phyloP scores from a whole-genome alignment of 1,284 basidiomycete genomes.

The Apiotrichum siamense region DNA sequence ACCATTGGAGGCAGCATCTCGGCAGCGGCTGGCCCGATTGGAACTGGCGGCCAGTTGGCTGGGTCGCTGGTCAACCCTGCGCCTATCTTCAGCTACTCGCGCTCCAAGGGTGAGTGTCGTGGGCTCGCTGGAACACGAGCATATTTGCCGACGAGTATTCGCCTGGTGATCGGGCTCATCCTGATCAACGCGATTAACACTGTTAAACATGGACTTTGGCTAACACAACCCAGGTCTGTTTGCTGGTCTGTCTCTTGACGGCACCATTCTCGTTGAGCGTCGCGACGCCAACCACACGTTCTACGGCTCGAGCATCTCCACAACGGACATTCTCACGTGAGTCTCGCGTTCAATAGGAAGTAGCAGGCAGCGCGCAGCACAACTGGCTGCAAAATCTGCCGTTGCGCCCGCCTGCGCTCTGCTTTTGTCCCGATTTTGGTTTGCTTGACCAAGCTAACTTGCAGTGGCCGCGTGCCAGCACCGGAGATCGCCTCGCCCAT shows the following conservation, averaged over 20 bases:
- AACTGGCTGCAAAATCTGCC: too few species aligned
- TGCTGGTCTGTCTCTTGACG: slow-evolving; percentile 90
- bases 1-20: slow-evolving; percentile 82
- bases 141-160: too few species aligned
- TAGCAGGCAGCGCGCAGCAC: too few species aligned
- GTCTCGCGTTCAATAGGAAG: too few species aligned
- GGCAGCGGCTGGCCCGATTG: slow-evolving; percentile 84
- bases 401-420: too few species aligned
- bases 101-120: slow-evolving; percentile 71
- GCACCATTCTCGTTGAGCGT: slow-evolving; percentile 88
- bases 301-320: slow-evolving; percentile 87
- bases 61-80: slow-evolving; percentile 83
- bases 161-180: too few species aligned
- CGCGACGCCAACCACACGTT: slow-evolving; percentile 92
- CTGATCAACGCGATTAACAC: neutral
- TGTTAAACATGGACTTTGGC: neutral
- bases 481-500: slow-evolving; percentile 89
- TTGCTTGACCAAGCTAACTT: neutral
- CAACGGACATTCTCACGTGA: slow-evolving; percentile 70
- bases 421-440: too few species aligned
- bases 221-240: slow-evolving; percentile 63
- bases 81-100: slow-evolving; percentile 95
- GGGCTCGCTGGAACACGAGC: too few species aligned
- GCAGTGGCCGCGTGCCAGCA: slow-evolving; percentile 71
- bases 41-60: slow-evolving; percentile 87